phyloP scores from a whole-genome alignment of 176 grass and related monocot genomes.

The Alopecurus myosuroides region DNA sequence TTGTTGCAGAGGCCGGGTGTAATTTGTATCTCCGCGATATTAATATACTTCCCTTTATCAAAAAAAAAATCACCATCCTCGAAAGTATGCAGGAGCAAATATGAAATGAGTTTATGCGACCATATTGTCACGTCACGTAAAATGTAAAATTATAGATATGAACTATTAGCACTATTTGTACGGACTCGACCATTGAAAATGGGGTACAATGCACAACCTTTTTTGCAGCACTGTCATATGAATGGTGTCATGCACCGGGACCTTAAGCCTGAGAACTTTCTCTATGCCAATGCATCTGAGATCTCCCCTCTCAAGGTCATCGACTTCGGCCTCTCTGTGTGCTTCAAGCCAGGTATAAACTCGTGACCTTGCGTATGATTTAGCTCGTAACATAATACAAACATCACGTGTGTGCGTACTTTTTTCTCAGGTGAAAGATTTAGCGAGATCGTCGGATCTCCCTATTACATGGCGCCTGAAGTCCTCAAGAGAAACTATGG shows the following conservation, averaged over 20 bases:
- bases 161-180: not conserved
- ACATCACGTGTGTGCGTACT: not conserved
- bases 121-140: not conserved
- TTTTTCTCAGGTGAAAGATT: slow-evolving; percentile 33
- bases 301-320: slow-evolving; percentile 50
- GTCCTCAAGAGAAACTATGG: slow-evolving; percentile 58
- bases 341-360: slow-evolving; percentile 44
- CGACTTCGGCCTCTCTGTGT: slow-evolving; percentile 51
- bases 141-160: not conserved
- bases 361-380: too few relatives aligned
- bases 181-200: not conserved
- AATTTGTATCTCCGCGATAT: too few relatives aligned
- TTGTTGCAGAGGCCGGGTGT: too few relatives aligned
- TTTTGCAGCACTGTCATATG: slow-evolving; percentile 42
- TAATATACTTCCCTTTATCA: too few relatives aligned
- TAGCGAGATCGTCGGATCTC: slow-evolving; percentile 57
- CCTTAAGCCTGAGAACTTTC: slow-evolving; percentile 93
- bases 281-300: slow-evolving; percentile 48
- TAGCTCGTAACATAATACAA: not conserved
- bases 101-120: not conserved
- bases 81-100: not conserved
- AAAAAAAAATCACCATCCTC: not conserved
- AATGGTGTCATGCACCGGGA: slow-evolving; percentile 85
- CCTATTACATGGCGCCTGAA: slow-evolving; percentile 63
- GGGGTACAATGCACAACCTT: not conserved